Percentiles rank a stretch among this genome's conserved stretches.
Evolutionary conservation across 768 basidiomycete species (phyloP).

Genomic region (Mycena rebaudengoi): DNA sequence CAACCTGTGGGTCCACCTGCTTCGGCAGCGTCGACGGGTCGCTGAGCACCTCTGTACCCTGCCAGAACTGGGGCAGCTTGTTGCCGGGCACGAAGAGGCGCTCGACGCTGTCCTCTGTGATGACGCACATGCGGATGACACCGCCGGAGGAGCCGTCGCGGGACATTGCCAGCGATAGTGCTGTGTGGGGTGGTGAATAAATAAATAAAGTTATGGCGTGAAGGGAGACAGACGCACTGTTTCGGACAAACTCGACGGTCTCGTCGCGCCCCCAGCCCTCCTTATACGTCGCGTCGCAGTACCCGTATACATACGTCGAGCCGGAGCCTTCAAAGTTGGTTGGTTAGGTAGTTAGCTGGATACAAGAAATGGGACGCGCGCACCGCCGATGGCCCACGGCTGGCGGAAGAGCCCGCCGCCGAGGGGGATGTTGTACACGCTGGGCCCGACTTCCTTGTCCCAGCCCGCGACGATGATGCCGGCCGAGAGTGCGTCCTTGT

Average conservation of each 20-base stretch:
- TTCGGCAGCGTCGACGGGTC: constrained; percentile 41
- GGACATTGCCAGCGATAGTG: constrained; percentile 94
- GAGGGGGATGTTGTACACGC: constrained; percentile 96
- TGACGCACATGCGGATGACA: constrained; percentile 96
- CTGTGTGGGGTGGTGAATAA: constrained; percentile 48
- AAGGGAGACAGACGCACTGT: constrained; percentile 71
- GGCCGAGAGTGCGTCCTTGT: constrained; percentile 89
- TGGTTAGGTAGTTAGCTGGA: constrained; percentile 6
- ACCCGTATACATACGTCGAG: constrained; percentile 98
- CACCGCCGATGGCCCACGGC: constrained; percentile 98
- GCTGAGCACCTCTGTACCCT: constrained; percentile 83
- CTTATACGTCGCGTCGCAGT: constrained; percentile 97
- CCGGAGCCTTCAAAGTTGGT: constrained; percentile 82
- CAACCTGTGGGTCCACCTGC: constrained; percentile 47
- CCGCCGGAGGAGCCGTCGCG: constrained; percentile 98
- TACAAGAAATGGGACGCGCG: constrained; percentile 28
- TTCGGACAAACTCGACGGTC: constrained; percentile 93
- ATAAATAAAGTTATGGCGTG: not conserved
- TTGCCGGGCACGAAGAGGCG: constrained; percentile 92
- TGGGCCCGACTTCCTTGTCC: constrained; percentile 91
- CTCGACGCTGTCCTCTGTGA: constrained; percentile 92
- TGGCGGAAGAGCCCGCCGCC: constrained; percentile 97
- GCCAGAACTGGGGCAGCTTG: constrained; percentile 90
- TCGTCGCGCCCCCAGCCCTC: constrained; percentile 92
- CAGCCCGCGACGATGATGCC: constrained; percentile 99